Base-by-base conservation (phyloP, 2,329 filamentous ascomycete genomes). In the Aureobasidium uvarum region DNA sequence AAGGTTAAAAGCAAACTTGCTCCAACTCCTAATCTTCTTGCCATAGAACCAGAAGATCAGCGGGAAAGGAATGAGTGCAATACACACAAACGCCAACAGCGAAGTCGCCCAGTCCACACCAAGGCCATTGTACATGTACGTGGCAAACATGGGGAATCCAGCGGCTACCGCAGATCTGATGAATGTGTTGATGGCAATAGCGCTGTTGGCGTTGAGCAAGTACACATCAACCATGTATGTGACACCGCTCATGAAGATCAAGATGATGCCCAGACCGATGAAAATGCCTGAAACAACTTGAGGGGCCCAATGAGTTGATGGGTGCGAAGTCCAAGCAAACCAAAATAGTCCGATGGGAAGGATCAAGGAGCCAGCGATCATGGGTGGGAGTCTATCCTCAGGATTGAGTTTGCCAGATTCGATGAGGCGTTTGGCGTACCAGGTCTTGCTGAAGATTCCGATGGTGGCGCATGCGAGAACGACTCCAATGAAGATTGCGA, bases 301-400 rank as follows among this genome's bases (percentile, higher is more conserved):
- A 31, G 56, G 14, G 3, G 50, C 45, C 63, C 63, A 66, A 18
- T 45, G 50, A 10, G 48, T 66, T 10, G 33, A n/a, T 0, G 52
- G 45, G 11, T 55, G 51, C 5, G 50, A 48, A 4, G 64, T 66
- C 66, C 66, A 67, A 4, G 50, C 66, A 20, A 66, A 67, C 64
- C 63, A 66, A 39, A 67, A 67, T 4, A 67, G 51, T 1, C 66
- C 66, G 10, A 75, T 73, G 0, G 80, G 79, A 1, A 78, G 71
- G 4, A 82, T 74, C 13, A 83, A 64, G 8, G 80, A 77, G 2
- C 80, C 83, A n/a, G 81, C 68, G 69, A 86, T 84, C 64, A 79
- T 75, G 0, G 78, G 77, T 3, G 76, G 72, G 1, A 82, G 72
- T 2, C 80, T 75, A 38, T 76, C 77, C 68, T 82, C 80, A 0